Evolutionary conservation across 768 basidiomycete genomes (phyloP), one percentile per base, ranked within the genome.

Genomic region (Trametes punicea): DNA sequence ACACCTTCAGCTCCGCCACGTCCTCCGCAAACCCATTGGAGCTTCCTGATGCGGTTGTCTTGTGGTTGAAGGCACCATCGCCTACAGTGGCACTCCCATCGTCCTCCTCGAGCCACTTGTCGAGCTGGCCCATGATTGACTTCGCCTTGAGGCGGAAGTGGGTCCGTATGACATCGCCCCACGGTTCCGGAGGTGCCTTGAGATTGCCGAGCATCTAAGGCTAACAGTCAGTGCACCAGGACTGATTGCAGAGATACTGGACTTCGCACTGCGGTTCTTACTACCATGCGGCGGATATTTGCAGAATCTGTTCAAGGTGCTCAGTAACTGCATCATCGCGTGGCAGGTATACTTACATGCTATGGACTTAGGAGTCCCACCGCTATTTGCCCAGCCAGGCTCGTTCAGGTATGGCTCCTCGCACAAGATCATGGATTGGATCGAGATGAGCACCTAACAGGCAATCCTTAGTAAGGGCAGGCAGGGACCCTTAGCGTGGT

Each of bases 321-420:
- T 46, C n/a, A 36, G 26, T 16, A 11, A 27, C 25, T 29, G 34
- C 11, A 18, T 25, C 33, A 29, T 18, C 49, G 0, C 45, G 5
- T 9, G 18, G 21, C 15, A 3, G 16, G 39, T 21, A 21, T 15
- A 70, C 83, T 70, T 70, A 93, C 91, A 94, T 44, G 87, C 84
- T 64, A 76, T 77, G 29, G 92, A 93, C 61, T 83, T 80, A 2
- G 88, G 79, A 23, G 85, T 88, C 25, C 92, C 92, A 15, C 78
- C 82, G 54, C 81, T 80, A 38, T 72, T 72, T 20, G 90, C 85
- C 90, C 90, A 91, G 23, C 88, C 93, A 18, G 94, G 94, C 69
- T 98, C 94, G 62, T 96, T 96, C 57, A 93, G 70, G 68, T 94
- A 96, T 8, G 95, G 91, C 64, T 93, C 94, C 18, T 96, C 95